Evolutionary conservation across 2,329 filamentous ascomycete species (phyloP).

Genomic region (Arthrobotrys sphaeroides): DNA sequence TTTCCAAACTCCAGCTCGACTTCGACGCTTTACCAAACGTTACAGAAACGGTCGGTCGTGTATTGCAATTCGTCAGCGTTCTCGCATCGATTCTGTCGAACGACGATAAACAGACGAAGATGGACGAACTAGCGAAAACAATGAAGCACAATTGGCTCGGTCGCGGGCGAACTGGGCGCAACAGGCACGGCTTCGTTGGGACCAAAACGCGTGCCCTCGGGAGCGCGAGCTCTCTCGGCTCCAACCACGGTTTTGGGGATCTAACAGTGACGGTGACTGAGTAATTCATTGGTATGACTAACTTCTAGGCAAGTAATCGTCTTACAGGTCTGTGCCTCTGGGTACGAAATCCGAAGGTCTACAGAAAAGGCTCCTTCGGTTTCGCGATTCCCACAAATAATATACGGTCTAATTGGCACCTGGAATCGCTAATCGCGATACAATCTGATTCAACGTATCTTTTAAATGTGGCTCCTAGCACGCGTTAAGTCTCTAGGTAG

Average conservation of each 20-base stretch:
- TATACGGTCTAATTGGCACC: too few species aligned
- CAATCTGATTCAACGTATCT: too few species aligned
- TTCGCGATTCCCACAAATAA: too few species aligned
- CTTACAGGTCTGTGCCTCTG: too few species aligned
- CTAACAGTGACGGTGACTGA: constrained; percentile 35
- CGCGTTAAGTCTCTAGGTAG: too few species aligned
- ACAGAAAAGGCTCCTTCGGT: too few species aligned
- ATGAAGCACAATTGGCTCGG: constrained; percentile 98
- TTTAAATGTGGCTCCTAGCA: too few species aligned
- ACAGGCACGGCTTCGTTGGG: constrained; percentile 88
- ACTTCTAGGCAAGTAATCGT: too few species aligned
- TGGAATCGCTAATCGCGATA: too few species aligned
- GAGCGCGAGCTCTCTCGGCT: constrained; percentile 41
- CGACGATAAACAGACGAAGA: constrained; percentile 78
- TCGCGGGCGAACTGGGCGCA: constrained; percentile 84
- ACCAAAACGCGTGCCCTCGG: constrained; percentile 61
- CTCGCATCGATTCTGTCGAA: constrained; percentile 78
- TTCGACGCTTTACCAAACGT: constrained; percentile 71
- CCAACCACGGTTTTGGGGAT: constrained; percentile 48
- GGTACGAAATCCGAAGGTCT: too few species aligned
- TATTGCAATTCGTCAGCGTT: constrained; percentile 96
- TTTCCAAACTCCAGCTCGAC: constrained; percentile 75
- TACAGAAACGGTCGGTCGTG: constrained; percentile 91
- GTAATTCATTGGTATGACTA: background rate
- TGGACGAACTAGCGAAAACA: constrained; percentile 83